Base-by-base conservation (phyloP, 176 grass and related monocot genomes). In the Carex littledalei region DNA sequence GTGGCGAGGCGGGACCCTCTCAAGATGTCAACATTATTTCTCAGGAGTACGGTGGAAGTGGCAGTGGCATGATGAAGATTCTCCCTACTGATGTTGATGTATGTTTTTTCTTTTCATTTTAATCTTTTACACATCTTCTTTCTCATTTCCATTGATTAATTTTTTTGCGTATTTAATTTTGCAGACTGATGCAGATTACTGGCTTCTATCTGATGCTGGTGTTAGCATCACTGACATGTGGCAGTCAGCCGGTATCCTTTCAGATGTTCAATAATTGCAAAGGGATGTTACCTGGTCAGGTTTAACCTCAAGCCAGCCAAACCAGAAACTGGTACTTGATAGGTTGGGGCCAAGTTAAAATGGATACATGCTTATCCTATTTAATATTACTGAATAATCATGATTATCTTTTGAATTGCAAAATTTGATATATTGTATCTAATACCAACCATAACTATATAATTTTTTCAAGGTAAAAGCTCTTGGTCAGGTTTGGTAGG, bases 181-280 rank as follows among this genome's bases (percentile, higher is more conserved):
- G 87, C 91, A 99, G 96, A 84, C 67, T 60, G 88, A 88, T 86
- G 85, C 88, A 0, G 96, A 99, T 86, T 99, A 99, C 81, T 95
- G 90, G 93, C 93, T 99, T 76, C 84, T 91, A 86, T 91, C 90
- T 81, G 93, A 94, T 45, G 63, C 61, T 24, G 88, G 83, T 80
- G 87, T 89, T 67, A 95, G 91, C 78, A 92, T 92, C 68, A 92
- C 91, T 35, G 91, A 99, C 83, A 92, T 95, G 41, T 99, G 93
- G 93, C 88, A 84, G 81, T 73, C 91, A 86, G 60, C 85, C 49
- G 24, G 96, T 95, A 99, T 99, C 91, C 91, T 94, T 82, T 88
- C 14, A 49, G 81, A 60, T 84, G 86, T 81, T 47, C 61, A 70
- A 63, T 88, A 54, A 9, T 67, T 67, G 47, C 16, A 8, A 31